Conservation (phyloP, 2,329 filamentous ascomycete genomes). For the Colletotrichum shisoi region DNA sequence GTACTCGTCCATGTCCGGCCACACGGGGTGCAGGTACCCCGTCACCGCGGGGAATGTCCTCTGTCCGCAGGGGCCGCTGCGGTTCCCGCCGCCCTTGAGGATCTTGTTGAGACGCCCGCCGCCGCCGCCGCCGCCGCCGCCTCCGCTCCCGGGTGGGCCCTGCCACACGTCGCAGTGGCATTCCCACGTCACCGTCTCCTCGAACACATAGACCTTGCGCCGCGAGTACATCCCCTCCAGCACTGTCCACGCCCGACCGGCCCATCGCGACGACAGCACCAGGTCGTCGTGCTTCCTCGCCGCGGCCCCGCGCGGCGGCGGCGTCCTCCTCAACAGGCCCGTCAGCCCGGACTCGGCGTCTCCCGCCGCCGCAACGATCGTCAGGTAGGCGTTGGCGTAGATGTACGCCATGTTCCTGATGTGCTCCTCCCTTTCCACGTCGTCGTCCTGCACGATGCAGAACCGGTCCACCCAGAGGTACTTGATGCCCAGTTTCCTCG, state of each 20-base stretch:
- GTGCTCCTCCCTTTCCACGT: slow-evolving; percentile 51
- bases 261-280: slow-evolving; percentile 52
- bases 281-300: slow-evolving; percentile 51
- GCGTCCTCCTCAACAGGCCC: slow-evolving; percentile 36
- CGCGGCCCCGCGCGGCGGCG: slow-evolving; percentile 43
- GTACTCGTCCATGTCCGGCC: slow-evolving; percentile 58
- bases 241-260: slow-evolving; percentile 54
- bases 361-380: slow-evolving; percentile 54
- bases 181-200: slow-evolving; percentile 55
- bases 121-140: slow-evolving; percentile 14
- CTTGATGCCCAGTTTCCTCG: slow-evolving; percentile 54
- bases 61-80: slow-evolving; percentile 44
- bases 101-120: slow-evolving; percentile 42
- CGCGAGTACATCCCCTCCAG: slow-evolving; percentile 55
- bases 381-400: slow-evolving; percentile 56
- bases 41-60: slow-evolving; percentile 47
- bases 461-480: slow-evolving; percentile 58
- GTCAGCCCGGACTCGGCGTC: slow-evolving; percentile 51
- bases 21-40: slow-evolving; percentile 53
- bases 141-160: slow-evolving; percentile 24
- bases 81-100: slow-evolving; percentile 34
- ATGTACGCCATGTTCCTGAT: slow-evolving; percentile 56
- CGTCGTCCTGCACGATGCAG: slow-evolving; percentile 57
- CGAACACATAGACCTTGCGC: slow-evolving; percentile 55
- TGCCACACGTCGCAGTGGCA: slow-evolving; percentile 57